Conservation (phyloP, 139 green algal genomes). For the Edaphochlamys debaryana region DNA sequence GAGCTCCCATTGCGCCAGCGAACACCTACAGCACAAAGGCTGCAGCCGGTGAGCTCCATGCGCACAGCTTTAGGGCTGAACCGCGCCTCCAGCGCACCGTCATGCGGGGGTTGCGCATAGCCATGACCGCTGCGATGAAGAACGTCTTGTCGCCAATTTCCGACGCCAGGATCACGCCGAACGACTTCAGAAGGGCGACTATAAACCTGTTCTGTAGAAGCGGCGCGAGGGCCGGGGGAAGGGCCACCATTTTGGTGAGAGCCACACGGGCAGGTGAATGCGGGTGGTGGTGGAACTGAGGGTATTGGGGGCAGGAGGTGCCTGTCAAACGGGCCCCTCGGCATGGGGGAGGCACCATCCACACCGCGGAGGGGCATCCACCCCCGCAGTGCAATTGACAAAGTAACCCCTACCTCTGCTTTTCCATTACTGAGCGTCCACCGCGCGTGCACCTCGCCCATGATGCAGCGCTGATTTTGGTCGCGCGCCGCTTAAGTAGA, state of each 20-base stretch:
- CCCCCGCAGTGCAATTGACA: too few species aligned
- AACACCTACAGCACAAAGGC: slow-evolving; percentile 77
- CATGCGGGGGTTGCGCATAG: slow-evolving; percentile 80
- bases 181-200: slow-evolving; percentile 38
- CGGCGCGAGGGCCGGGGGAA: neutral
- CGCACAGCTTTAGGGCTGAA: neutral
- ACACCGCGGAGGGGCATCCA: too few species aligned
- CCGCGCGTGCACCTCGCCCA: too few species aligned
- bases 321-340: too few species aligned
- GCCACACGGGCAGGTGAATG: neutral
- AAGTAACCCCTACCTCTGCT: too few species aligned
- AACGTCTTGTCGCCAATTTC: slow-evolving; percentile 98
- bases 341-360: too few species aligned
- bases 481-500: too few species aligned
- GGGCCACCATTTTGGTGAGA: neutral
- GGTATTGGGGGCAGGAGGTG: too few species aligned
- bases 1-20: slow-evolving; percentile 77
- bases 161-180: slow-evolving; percentile 73
- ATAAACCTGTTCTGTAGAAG: slow-evolving; percentile 21
- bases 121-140: slow-evolving; percentile 95
- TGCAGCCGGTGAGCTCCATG: neutral
- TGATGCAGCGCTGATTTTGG: too few species aligned
- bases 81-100: slow-evolving; percentile 51
- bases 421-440: too few species aligned
- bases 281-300: neutral